Percentiles rank a stretch among this genome's conserved stretches.
phyloP scores from a whole-genome alignment of 805 yeast species.

The Hanseniaspora clermontiae region DNA sequence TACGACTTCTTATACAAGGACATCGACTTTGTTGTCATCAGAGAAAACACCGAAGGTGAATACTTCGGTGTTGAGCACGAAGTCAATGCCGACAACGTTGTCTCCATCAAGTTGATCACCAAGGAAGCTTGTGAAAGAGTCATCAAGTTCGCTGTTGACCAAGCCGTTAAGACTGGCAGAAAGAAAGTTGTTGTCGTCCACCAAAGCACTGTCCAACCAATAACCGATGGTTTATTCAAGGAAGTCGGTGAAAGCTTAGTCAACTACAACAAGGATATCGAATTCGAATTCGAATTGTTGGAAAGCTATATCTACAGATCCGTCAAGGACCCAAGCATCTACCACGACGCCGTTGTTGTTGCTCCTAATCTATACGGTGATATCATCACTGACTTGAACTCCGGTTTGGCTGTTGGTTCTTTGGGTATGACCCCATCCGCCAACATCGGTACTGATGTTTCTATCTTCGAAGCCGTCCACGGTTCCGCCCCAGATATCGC shows the following conservation, averaged over 20 bases:
- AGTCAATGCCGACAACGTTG: constrained; percentile 96
- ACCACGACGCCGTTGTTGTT: constrained; percentile 78
- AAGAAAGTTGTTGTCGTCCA: constrained; percentile 88
- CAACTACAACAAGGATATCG: constrained; percentile 82
- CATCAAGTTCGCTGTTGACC: constrained; percentile 92
- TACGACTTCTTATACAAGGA: constrained; percentile 68
- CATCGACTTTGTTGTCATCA: constrained; percentile 89
- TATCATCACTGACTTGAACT: constrained; percentile 92
- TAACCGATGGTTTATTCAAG: constrained; percentile 94
- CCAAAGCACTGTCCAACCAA: constrained; percentile 97
- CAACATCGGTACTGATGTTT: constrained; percentile 96
- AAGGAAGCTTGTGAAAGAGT: constrained; percentile 93
- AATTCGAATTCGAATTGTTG: constrained; percentile 71
- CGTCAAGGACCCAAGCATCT: constrained; percentile 75
- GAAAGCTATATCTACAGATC: constrained; percentile 90
- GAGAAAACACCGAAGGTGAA: constrained; percentile 99
- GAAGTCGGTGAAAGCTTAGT: constrained; percentile 80
- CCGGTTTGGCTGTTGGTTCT: constrained; percentile 92
- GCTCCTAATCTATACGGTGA: constrained; percentile 99
- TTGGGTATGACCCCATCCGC: constrained; percentile 98
- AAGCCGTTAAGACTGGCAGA: constrained; percentile 79
- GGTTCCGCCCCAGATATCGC: constrained; percentile 99
- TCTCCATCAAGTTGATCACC: constrained; percentile 93
- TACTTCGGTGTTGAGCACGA: constrained; percentile 98
- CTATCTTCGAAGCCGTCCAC: constrained; percentile 98